phyloP scores from a whole-genome alignment of 1,284 basidiomycete species.

The Porogramme epimiltina region DNA sequence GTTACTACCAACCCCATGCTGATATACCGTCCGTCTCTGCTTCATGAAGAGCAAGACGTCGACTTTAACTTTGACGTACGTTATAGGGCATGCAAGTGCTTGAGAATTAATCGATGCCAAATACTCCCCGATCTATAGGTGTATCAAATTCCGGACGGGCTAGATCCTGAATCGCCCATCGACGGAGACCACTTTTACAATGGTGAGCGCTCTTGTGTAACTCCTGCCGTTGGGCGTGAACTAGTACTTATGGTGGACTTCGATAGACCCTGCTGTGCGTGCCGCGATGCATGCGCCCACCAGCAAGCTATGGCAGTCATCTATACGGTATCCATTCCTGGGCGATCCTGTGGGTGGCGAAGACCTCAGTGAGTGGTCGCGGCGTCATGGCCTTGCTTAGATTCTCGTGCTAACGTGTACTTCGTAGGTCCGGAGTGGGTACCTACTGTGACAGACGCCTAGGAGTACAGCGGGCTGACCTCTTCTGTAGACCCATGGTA shows the following conservation, averaged over 20 bases:
- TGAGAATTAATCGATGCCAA: no score
- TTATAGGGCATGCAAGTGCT: neutral
- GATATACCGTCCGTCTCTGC: neutral
- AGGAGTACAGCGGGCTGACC: neutral
- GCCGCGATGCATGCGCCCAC: conserved; percentile 71
- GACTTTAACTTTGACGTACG: neutral
- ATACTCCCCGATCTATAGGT: conserved; percentile 15
- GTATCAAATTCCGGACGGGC: conserved; percentile 37
- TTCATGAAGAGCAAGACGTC: neutral
- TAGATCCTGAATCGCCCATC: conserved; percentile 35
- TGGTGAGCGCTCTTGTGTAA: conserved; percentile 37
- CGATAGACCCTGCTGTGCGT: conserved; percentile 44
- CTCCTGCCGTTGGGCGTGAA: neutral
- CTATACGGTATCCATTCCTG: conserved; percentile 33
- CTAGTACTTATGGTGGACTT: neutral
- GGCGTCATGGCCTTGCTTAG: neutral
- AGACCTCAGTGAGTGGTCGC: conserved; percentile 46
- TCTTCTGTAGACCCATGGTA: conserved; percentile 51
- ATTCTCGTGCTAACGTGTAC: neutral
- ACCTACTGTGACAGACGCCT: neutral
- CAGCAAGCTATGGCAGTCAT: conserved; percentile 54
- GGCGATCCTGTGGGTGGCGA: conserved; percentile 27
- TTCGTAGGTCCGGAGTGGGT: conserved; percentile 53
- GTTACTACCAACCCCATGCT: neutral
- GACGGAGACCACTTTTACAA: conserved; percentile 53